Conservation (phyloP, 139 green algal species). For the Gonium pectorale region DNA sequence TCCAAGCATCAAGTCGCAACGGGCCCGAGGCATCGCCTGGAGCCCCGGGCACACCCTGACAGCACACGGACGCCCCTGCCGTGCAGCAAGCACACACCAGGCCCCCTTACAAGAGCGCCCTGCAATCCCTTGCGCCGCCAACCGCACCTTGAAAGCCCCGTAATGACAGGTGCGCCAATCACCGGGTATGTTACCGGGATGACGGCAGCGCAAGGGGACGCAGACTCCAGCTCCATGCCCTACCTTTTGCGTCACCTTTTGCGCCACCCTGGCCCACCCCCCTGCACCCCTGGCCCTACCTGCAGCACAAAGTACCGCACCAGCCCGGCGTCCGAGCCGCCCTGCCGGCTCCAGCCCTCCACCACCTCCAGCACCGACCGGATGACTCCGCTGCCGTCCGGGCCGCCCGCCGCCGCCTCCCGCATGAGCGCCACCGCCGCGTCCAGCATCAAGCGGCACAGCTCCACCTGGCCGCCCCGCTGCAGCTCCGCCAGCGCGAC, state of each 20-base stretch:
- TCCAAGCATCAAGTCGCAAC: too few species aligned
- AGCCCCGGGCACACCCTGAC: too few species aligned
- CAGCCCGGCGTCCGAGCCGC: not conserved
- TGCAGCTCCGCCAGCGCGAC: constrained; percentile 30
- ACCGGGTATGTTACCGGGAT: not conserved
- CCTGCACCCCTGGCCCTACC: not conserved
- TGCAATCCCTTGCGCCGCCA: too few species aligned
- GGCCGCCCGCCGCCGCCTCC: not conserved
- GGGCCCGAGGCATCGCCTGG: too few species aligned
- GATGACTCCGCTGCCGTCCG: not conserved
- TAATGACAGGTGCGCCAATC: not conserved
- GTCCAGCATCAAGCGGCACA: constrained; percentile 24
- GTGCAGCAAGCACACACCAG: too few species aligned
- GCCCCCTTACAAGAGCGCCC: too few species aligned
- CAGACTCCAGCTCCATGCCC: not conserved
- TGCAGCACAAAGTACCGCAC: constrained; percentile 34
- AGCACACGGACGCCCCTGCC: too few species aligned
- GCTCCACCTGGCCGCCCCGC: constrained; percentile 1
- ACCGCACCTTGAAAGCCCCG: not conserved
- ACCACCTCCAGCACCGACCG: constrained; percentile 30
- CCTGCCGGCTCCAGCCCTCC: constrained; percentile 13
- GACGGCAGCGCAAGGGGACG: not conserved
- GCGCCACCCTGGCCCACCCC: not conserved
- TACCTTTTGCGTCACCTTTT: too few species aligned
- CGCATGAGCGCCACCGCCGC: constrained; percentile 1